Percentiles rank a stretch among this genome's conserved stretches.
Evolutionary conservation across 1,284 basidiomycete species (phyloP).

Genomic region (Pisolithus thermaeus): DNA sequence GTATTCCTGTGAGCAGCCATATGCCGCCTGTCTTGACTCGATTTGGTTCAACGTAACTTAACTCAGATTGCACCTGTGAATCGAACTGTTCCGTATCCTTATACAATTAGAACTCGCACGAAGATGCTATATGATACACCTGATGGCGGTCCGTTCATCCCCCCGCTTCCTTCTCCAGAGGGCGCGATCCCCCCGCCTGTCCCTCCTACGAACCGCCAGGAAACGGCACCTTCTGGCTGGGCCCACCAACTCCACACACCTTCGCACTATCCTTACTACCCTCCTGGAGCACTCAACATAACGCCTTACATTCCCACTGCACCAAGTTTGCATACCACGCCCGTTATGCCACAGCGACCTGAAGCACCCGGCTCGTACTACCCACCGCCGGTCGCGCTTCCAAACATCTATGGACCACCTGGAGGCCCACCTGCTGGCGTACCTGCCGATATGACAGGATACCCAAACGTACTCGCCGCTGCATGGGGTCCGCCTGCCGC

Average conservation of each 20-base stretch:
- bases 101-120: constrained; percentile 16
- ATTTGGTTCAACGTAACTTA: constrained; percentile 9
- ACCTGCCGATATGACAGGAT: constrained; percentile 29
- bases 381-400: constrained; percentile 24
- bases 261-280: constrained; percentile 26
- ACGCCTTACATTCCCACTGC: constrained; percentile 27
- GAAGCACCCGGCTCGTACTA: constrained; percentile 29
- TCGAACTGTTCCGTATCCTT: constrained; percentile 15
- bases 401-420: constrained; percentile 14
- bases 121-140: constrained; percentile 26
- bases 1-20: constrained; percentile 11
- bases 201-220: constrained; percentile 20
- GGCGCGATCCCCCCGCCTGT: constrained; percentile 22
- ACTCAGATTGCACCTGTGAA: constrained; percentile 18
- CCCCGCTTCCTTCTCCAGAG: constrained; percentile 28
- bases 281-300: constrained; percentile 21
- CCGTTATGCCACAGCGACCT: constrained; percentile 11
- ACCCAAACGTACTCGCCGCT: constrained; percentile 22
- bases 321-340: constrained; percentile 24
- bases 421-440: constrained; percentile 2
- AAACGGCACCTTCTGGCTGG: constrained; percentile 17
- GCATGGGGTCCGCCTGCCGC: constrained; percentile 21
- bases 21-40: constrained; percentile 1
- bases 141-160: constrained; percentile 27
- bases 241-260: constrained; percentile 23